phyloP scores from a whole-genome alignment of 177 flowering plant genomes.

The Vitis hybrid region DNA sequence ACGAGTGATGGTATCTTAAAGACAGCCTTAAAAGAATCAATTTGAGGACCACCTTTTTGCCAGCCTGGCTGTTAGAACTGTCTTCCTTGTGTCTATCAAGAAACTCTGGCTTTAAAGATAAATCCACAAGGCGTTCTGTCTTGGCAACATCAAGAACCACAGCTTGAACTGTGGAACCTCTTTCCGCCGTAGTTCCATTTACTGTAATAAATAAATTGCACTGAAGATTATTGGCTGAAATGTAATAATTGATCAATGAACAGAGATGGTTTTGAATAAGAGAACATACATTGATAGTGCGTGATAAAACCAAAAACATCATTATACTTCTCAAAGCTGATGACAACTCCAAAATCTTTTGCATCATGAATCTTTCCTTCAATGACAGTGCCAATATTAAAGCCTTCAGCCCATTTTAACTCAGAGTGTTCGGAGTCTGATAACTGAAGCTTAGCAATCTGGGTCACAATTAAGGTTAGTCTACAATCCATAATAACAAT shows the following conservation, averaged over 20 bases:
- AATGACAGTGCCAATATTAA: conserved; percentile 52
- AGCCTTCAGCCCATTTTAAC: conserved; percentile 53
- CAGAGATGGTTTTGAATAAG: neutral
- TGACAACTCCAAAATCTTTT: conserved; percentile 76
- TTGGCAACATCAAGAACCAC: conserved; percentile 81
- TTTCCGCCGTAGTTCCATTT: conserved; percentile 43
- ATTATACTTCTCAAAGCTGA: conserved; percentile 57
- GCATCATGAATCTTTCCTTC: conserved; percentile 67
- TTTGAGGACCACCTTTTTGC: conserved; percentile 47
- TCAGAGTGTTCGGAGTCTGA: conserved; percentile 31
- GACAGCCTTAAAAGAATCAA: neutral
- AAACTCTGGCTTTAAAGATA: conserved; percentile 76
- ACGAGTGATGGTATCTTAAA: neutral
- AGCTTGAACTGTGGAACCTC: conserved; percentile 68
- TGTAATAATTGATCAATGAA: neutral
- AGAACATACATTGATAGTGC: conserved; percentile 65
- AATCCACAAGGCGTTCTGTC: conserved; percentile 77
- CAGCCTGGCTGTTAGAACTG: conserved; percentile 13
- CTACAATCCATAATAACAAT: neutral
- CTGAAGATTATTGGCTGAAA: neutral
- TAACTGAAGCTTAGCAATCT: conserved; percentile 72
- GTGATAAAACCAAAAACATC: conserved; percentile 80
- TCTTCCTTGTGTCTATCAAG: conserved; percentile 26
- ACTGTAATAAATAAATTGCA: conserved; percentile 43
- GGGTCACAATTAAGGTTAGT: conserved; percentile 5